Evolutionary conservation across 805 yeast genomes (phyloP), one percentile per base, ranked within the genome.

Genomic region (Hanseniaspora lachancei): DNA sequence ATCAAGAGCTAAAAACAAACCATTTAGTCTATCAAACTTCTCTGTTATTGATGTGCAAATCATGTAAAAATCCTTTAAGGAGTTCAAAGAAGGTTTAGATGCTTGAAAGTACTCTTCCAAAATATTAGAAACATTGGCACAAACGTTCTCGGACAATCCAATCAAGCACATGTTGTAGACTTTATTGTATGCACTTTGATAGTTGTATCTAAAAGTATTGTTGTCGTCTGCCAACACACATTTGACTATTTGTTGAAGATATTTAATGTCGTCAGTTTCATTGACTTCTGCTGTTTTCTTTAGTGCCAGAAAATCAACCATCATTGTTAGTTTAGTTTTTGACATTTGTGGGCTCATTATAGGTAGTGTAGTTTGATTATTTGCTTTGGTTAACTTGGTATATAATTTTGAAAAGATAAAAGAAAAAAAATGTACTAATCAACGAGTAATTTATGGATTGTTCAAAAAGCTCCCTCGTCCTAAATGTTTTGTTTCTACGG

Each of bases 151-250:
- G 18, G 39, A 18, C 2, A 20, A 10, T 9, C 39, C 35, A 10
- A 18, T 46, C 18, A 53, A 29, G n/a, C 56, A 53, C n/a, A 46
- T 53, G 36, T 38, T 27, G 35, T 53, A 53, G 15, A 53, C 24
- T 32, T 53, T 53, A 24, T 38, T 53, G 41, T 53, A 53, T 40
- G 36, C 20, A 13, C 29, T 27, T 13, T 44, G 47, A 34, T 53
- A 53, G 12, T 38, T 29, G 5, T 38, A 44, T 6, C 18, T 43
- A 20, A 4, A 21, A 5, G 42, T 35, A 10, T 13, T 4, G 16
- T 32, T 21, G 18, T 44, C 38, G 10, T 51, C 32, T 24, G 13
- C 4, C 38, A 51, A 51, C 5, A 51, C 36, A 2, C 18, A 15
- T 8, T 27, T n/a, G 7, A 51, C 47, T 24, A 47, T 23, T 4